Conservation (phyloP, 345 rosid genomes). For the Anacardium occidentale region DNA sequence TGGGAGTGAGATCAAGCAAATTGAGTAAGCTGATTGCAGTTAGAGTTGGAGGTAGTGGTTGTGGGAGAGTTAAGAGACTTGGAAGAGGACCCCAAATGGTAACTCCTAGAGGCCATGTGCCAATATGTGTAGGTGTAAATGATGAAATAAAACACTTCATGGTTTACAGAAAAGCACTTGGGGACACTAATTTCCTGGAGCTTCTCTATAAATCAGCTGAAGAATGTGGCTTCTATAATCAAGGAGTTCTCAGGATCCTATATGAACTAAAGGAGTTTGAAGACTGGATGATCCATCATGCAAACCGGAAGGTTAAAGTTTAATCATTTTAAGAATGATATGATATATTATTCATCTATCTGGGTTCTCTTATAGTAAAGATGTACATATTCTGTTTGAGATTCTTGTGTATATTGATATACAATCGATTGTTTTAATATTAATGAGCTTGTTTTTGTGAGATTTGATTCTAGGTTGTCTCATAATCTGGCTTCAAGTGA, state of each 20-base stretch:
- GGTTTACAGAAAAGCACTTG: conserved; percentile 29
- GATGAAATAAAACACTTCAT: conserved; percentile 23
- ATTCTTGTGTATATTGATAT: not conserved
- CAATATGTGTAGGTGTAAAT: conserved; percentile 28
- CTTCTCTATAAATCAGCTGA: conserved; percentile 39
- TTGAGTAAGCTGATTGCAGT: conserved; percentile 15
- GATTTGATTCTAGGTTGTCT: not conserved
- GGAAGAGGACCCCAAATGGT: not conserved
- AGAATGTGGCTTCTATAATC: conserved; percentile 36
- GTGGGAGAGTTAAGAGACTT: conserved; percentile 2
- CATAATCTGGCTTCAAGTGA: not conserved
- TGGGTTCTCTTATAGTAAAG: not conserved
- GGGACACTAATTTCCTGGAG: conserved; percentile 32
- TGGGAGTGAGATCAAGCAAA: conserved; percentile 21
- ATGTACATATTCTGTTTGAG: not conserved
- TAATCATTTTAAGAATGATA: not conserved
- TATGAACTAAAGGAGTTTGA: conserved; percentile 37
- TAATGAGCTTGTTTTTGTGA: not conserved
- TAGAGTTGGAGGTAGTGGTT: not conserved
- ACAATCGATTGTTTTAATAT: too few relatives aligned
- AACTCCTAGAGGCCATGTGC: conserved; percentile 37
- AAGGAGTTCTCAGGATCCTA: conserved; percentile 39
- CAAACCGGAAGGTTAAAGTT: conserved; percentile 18
- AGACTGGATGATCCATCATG: conserved; percentile 27
- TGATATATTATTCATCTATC: too few relatives aligned